These are phyloP conservation scores for Eleusine coracana DNA, from an alignment of 176 grass and related monocot species.

Conservation along the genomic window DNA sequence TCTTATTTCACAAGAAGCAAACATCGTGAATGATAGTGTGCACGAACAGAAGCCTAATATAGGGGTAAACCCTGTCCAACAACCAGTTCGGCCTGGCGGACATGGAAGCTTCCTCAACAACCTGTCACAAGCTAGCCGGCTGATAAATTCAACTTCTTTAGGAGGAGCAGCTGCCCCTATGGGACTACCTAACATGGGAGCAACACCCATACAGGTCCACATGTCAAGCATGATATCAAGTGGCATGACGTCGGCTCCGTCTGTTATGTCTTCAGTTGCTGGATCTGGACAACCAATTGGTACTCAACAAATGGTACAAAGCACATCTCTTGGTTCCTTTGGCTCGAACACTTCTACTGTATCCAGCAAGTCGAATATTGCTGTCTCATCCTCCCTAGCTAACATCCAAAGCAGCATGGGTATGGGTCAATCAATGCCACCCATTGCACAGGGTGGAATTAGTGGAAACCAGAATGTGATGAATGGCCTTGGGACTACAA, in stretches of 20 bases:
- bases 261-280: constrained; percentile 72
- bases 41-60: constrained; percentile 81
- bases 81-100: constrained; percentile 66
- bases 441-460: constrained; percentile 74
- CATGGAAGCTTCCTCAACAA: constrained; percentile 86
- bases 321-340: constrained; percentile 63
- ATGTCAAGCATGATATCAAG: constrained; percentile 95
- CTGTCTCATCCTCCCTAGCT: constrained; percentile 57
- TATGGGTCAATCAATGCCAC: constrained; percentile 62
- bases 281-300: constrained; percentile 60
- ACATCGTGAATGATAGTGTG: constrained; percentile 64
- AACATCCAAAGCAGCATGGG: constrained; percentile 64
- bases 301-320: constrained; percentile 68
- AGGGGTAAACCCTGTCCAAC: constrained; percentile 57
- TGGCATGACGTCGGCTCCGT: constrained; percentile 67
- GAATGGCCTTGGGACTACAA: constrained; percentile 56
- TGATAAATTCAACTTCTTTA: constrained; percentile 68
- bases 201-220: constrained; percentile 82
- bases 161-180: constrained; percentile 60
- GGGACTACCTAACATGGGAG: constrained; percentile 70
- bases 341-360: constrained; percentile 60
- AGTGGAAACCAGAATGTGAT: constrained; percentile 69
- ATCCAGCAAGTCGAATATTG: constrained; percentile 67
- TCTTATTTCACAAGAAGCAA: constrained; percentile 80
- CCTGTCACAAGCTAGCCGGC: constrained; percentile 64